These are phyloP conservation scores for Fusarium algeriense DNA, from an alignment of 2,329 filamentous ascomycete genomes.

Conservation along the genomic window DNA sequence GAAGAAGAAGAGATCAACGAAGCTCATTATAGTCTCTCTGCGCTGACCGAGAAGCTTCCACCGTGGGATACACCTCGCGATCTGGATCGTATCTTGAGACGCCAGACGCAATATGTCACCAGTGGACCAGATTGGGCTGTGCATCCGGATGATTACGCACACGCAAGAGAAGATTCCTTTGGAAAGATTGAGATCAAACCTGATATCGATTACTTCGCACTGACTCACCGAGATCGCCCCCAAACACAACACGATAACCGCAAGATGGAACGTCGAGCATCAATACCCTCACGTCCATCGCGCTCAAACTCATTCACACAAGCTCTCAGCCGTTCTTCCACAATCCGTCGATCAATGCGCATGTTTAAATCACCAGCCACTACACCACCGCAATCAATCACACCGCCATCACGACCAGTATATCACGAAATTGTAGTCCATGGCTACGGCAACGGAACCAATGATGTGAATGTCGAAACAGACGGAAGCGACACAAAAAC, in stretches of 20 bases:
- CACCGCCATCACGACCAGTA: slow-evolving; percentile 34
- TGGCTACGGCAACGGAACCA: slow-evolving; percentile 67
- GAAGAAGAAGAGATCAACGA: slow-evolving; percentile 66
- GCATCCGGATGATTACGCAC: slow-evolving; percentile 12
- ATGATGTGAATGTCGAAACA: slow-evolving; percentile 50
- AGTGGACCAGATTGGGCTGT: slow-evolving; percentile 21
- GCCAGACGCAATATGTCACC: slow-evolving; percentile 47
- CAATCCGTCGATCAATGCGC: slow-evolving; percentile 52
- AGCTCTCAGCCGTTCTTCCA: slow-evolving; percentile 50
- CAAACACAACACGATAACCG: slow-evolving; percentile 14
- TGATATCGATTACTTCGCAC: slow-evolving; percentile 67
- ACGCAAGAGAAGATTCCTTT: slow-evolving; percentile 7
- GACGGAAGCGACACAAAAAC: slow-evolving; percentile 40
- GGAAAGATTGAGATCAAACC: slow-evolving; percentile 61
- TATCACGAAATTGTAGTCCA: slow-evolving; percentile 66
- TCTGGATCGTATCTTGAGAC: slow-evolving; percentile 46
- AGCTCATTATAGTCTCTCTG: slow-evolving; percentile 68
- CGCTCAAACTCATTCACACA: slow-evolving; percentile 50
- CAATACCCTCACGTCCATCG: slow-evolving; percentile 39
- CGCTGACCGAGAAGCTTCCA: slow-evolving; percentile 58
- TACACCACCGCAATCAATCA: slow-evolving; percentile 30
- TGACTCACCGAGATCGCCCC: slow-evolving; percentile 52
- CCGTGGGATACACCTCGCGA: slow-evolving; percentile 59
- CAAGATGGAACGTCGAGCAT: slow-evolving; percentile 34
- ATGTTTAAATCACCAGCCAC: slow-evolving; percentile 46